A percentile compares a stretch with the other conserved stretches of the same genome.
Evolutionary conservation across 805 yeast species (phyloP).

Genomic region (Ogataea ganodermae): DNA sequence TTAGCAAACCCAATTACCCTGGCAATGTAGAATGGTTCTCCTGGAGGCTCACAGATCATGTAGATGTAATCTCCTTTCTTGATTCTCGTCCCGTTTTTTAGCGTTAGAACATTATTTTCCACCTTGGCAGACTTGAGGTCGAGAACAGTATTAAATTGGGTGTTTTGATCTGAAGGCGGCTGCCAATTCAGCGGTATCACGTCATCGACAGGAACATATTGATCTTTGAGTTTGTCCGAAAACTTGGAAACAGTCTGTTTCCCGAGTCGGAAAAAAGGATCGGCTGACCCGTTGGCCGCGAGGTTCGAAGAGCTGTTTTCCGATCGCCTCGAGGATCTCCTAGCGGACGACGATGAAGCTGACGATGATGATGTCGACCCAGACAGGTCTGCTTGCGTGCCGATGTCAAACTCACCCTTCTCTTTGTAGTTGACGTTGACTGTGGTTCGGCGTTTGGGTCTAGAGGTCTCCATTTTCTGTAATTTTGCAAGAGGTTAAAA

Average conservation of each 20-base stretch:
- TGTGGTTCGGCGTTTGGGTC: constrained; percentile 37
- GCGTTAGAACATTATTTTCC: constrained; percentile 40
- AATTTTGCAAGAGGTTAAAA: too few species aligned
- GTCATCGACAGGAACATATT: constrained; percentile 33
- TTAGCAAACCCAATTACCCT: constrained; percentile 71
- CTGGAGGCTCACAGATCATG: constrained; percentile 89
- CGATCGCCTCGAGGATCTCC: constrained; percentile 6
- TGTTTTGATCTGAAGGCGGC: constrained; percentile 40
- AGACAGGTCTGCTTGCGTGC: constrained; percentile 9
- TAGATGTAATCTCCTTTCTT: constrained; percentile 68
- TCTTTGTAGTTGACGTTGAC: constrained; percentile 37
- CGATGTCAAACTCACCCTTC: constrained; percentile 32
- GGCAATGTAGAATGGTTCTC: constrained; percentile 91
- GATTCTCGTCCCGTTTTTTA: constrained; percentile 42
- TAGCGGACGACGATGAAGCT: constrained; percentile 3
- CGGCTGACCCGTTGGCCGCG: not conserved
- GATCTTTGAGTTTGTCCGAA: constrained; percentile 14
- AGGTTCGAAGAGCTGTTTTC: not conserved
- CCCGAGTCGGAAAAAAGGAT: not conserved
- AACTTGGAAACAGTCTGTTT: constrained; percentile 5
- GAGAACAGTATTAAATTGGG: constrained; percentile 45
- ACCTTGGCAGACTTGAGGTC: constrained; percentile 46
- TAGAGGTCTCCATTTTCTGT: constrained; percentile 15
- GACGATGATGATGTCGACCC: constrained; percentile 2
- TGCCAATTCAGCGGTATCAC: constrained; percentile 53